Percentiles rank a stretch among this genome's conserved stretches.
These are phyloP conservation scores for Dorcoceras hygrometricum DNA, from an alignment of 257 asterid species.

Conservation along the genomic window DNA sequence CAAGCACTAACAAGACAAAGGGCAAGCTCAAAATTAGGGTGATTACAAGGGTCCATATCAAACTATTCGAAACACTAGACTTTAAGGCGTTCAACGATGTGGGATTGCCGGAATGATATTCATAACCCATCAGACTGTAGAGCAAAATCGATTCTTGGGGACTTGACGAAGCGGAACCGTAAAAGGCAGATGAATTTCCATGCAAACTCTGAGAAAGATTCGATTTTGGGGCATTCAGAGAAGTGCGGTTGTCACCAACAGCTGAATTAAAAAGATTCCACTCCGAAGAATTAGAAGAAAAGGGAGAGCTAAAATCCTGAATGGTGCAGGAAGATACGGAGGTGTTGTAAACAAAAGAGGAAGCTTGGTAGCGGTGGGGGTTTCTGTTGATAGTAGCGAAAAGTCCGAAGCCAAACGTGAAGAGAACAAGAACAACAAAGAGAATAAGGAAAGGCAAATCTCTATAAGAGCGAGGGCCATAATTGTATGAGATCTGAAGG, in stretches of 20 bases:
- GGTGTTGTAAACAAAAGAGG: conserved; percentile 51
- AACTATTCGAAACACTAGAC: conserved; percentile 50
- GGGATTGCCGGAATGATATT: conserved; percentile 25
- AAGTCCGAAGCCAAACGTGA: conserved; percentile 75
- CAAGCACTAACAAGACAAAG: conserved; percentile 53
- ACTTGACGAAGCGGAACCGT: background rate
- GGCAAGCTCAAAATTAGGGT: conserved; percentile 67
- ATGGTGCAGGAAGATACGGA: conserved; percentile 57
- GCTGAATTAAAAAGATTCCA: background rate
- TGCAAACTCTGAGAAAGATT: background rate
- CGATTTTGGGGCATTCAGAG: conserved; percentile 12
- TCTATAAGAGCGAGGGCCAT: conserved; percentile 62
- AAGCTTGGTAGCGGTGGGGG: conserved; percentile 52
- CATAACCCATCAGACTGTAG: background rate
- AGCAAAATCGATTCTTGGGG: conserved; percentile 11
- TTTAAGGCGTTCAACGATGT: conserved; percentile 27
- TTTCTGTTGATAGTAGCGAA: conserved; percentile 70
- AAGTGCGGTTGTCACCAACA: conserved; percentile 10
- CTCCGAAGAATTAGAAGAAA: conserved; percentile 10
- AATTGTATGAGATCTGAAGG: conserved; percentile 91
- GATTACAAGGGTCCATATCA: conserved; percentile 78
- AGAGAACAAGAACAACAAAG: conserved; percentile 53
- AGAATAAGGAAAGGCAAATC: conserved; percentile 70
- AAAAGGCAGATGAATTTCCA: conserved; percentile 10
- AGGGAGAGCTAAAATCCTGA: conserved; percentile 22